Conservation (phyloP, 345 rosid species). For the Gossypium rotundifolium region DNA sequence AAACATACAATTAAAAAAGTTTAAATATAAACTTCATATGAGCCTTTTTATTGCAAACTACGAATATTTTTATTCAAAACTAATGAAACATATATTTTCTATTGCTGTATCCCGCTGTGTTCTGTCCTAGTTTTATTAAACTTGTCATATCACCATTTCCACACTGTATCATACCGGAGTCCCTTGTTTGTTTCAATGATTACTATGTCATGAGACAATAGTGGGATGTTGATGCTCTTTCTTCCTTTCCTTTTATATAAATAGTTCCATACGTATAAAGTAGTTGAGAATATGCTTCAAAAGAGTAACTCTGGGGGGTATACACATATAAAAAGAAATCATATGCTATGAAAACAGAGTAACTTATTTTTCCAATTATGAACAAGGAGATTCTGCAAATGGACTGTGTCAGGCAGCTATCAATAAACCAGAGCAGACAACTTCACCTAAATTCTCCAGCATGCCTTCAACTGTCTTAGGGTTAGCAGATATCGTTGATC, state of each 20-base stretch:
- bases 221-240: background rate
- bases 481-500: slow-evolving; percentile 41
- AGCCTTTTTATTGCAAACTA: background rate
- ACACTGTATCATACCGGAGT: background rate
- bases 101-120: background rate
- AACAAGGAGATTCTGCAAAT: background rate
- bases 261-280: background rate
- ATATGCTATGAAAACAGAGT: background rate
- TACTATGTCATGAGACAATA: background rate
- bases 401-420: background rate
- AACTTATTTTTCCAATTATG: background rate
- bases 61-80: background rate
- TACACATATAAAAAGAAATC: background rate
- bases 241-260: background rate
- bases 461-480: slow-evolving; percentile 81
- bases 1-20: background rate
- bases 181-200: background rate
- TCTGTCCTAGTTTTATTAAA: background rate
- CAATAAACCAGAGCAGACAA: background rate
- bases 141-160: background rate
- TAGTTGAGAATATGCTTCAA: background rate
- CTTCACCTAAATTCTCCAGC: slow-evolving; percentile 81
- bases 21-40: background rate
- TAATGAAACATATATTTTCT: background rate
- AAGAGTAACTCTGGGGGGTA: background rate